Evolutionary conservation across 2,329 filamentous ascomycete species (phyloP), one percentile per base, ranked within the genome.

Genomic region (Trichophyton simii): DNA sequence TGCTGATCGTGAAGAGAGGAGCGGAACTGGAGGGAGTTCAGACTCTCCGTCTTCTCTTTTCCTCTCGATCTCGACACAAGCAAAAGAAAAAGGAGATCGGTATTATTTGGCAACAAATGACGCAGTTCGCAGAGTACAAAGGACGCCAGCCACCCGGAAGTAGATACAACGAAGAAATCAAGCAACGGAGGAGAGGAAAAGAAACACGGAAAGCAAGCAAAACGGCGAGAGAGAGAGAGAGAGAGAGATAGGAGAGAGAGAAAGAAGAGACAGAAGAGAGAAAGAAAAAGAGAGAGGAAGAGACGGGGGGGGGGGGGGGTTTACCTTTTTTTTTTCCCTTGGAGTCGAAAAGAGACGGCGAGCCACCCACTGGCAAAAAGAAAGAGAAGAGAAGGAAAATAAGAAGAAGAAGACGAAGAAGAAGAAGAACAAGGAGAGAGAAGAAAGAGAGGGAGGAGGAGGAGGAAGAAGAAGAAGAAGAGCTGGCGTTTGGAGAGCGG

Each of bases 331-430:
- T 44, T 44, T 44, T 44, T 44, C 15, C 4, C 5, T 44, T n/a
- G 4, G 41, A 18, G 15, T 44, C 41, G 13, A 44, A 44, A 44
- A 44, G 41, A 38, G 41, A 44, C 41, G 11, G 41, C 13, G 41
- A 44, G 41, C 41, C 41, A 44, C 41, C 41, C 41, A 50, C 68
- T 69, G 18, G 46, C 46, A 54, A 25, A 54, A 13, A 48, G 44
- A 54, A 13, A 67, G 67, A 64, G 66, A 67, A 63, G 65, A 67
- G 65, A 64, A 66, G 67, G 63, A 65, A 67, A 63, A 65, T 62
- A 63, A 60, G 61, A 42, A 62, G 61, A 42, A 62, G 64, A 62
- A 61, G 64, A 64, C 63, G 62, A 67, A 66, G 68, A 67, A 66
- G 64, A 50, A 20, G n/a, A 22, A 48, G 62, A 48, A 58, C 42